A percentile compares a stretch with the other conserved stretches of the same genome.
These are phyloP conservation scores for Desmodesmus armatus DNA, from an alignment of 139 green algal species.

Conservation along the genomic window DNA sequence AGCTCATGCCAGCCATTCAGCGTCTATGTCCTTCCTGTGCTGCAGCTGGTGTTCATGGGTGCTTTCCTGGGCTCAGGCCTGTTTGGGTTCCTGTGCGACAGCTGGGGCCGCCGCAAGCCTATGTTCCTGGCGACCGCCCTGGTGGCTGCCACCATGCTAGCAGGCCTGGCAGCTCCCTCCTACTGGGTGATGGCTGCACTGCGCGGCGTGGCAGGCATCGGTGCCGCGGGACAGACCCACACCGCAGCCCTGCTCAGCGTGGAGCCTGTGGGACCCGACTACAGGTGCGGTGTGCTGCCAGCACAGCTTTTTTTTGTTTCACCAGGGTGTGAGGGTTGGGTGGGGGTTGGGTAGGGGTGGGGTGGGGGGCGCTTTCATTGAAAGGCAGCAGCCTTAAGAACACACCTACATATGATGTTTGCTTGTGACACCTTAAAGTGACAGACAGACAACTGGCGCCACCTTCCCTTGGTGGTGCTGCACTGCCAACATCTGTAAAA, in stretches of 20 bases:
- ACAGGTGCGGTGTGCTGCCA: no score
- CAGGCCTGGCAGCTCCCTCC: not conserved
- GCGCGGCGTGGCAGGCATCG: not conserved
- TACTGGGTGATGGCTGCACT: not conserved
- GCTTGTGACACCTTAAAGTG: no score
- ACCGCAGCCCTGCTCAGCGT: not conserved
- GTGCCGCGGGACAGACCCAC: slow-evolving; percentile 1
- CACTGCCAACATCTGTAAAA: no score
- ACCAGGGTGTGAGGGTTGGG: no score
- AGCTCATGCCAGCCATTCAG: not conserved
- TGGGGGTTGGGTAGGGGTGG: no score
- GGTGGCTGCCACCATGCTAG: not conserved
- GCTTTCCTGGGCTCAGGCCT: not conserved
- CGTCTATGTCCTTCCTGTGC: not conserved
- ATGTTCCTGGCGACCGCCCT: slow-evolving; percentile 7
- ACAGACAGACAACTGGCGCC: no score
- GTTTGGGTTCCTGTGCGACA: slow-evolving; percentile 11
- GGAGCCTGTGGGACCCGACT: not conserved
- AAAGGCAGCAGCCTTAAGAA: no score
- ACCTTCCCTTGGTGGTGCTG: no score
- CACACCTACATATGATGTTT: no score
- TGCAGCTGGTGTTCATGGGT: not conserved
- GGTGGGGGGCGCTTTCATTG: no score
- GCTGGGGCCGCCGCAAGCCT: not conserved
- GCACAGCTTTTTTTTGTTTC: no score